Evolutionary conservation across 1,284 basidiomycete genomes (phyloP).

Genomic region (Trichosporon sp.): DNA sequence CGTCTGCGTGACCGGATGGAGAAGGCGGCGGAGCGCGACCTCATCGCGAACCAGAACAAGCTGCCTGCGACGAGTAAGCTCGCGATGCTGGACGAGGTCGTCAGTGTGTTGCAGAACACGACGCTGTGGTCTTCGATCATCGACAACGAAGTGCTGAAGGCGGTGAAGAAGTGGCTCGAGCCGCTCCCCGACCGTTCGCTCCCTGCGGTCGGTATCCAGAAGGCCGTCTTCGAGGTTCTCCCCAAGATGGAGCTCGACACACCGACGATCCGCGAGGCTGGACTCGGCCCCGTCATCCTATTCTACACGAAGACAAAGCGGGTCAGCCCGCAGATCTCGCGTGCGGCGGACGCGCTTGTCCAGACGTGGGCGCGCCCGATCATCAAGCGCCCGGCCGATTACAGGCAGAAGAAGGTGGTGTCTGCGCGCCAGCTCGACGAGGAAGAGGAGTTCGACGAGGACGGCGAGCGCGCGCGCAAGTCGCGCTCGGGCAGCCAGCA

Average conservation of each 20-base stretch:
- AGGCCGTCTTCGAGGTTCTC: conserved; percentile 79
- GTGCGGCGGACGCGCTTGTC: conserved; percentile 79
- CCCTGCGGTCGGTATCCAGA: conserved; percentile 92
- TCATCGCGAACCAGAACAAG: conserved; percentile 72
- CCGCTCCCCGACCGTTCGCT: conserved; percentile 87
- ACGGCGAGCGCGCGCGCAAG: conserved; percentile 9
- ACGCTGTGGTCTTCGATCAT: conserved; percentile 87
- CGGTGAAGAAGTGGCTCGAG: conserved; percentile 87
- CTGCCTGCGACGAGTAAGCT: conserved; percentile 84
- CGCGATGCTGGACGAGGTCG: conserved; percentile 76
- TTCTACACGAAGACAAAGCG: conserved; percentile 90
- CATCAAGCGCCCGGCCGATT: conserved; percentile 81
- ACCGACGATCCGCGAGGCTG: conserved; percentile 82
- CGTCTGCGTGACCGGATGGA: conserved; percentile 81
- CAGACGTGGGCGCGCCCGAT: conserved; percentile 89
- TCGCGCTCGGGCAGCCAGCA: conserved; percentile 10
- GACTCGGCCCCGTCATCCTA: conserved; percentile 83
- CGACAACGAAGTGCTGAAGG: conserved; percentile 90
- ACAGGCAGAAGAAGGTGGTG: conserved; percentile 52
- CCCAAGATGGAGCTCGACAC: conserved; percentile 89
- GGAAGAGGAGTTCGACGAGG: conserved; percentile 18
- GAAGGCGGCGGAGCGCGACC: conserved; percentile 77
- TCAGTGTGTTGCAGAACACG: conserved; percentile 86
- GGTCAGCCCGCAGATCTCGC: conserved; percentile 72
- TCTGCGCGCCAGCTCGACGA: conserved; percentile 23